phyloP scores from a whole-genome alignment of 495 filamentous ascomycete species.

The Aspergillus olivimuriae region DNA sequence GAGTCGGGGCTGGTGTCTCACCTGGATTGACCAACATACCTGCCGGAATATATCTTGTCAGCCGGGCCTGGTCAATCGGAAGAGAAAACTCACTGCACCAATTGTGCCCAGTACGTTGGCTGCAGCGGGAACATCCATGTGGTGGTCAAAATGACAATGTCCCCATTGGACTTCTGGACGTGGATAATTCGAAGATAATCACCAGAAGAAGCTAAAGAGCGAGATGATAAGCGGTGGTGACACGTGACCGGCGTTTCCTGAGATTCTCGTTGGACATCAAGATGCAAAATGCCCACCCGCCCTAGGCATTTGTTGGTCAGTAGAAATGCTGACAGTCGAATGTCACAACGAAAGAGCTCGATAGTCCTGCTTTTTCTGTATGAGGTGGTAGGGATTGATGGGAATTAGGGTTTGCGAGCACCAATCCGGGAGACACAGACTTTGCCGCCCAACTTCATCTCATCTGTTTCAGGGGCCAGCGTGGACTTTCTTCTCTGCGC shows the following conservation, averaged over 20 bases:
- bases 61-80: neutral
- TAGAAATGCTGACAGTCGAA: too few species aligned
- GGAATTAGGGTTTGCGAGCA: too few species aligned
- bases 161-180: neutral
- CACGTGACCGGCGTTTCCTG: neutral
- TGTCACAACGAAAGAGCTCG: too few species aligned
- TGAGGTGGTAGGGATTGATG: too few species aligned
- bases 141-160: neutral
- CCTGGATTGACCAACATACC: constrained; percentile 51
- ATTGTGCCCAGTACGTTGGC: constrained; percentile 52
- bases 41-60: constrained; percentile 11
- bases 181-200: neutral
- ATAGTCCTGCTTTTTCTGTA: too few species aligned
- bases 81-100: constrained; percentile 40
- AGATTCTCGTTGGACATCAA: neutral
- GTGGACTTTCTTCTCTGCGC: too few species aligned
- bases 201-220: neutral
- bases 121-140: constrained; percentile 49
- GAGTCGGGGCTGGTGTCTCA: constrained; percentile 8
- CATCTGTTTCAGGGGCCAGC: too few species aligned
- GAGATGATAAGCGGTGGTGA: neutral
- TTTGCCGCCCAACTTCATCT: too few species aligned
- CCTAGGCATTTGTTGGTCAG: too few species aligned
- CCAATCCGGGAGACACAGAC: too few species aligned
- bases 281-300: too few species aligned